Conservation (phyloP, 2,329 filamentous ascomycete species). For the Pyrenophora tritici-repentis region DNA sequence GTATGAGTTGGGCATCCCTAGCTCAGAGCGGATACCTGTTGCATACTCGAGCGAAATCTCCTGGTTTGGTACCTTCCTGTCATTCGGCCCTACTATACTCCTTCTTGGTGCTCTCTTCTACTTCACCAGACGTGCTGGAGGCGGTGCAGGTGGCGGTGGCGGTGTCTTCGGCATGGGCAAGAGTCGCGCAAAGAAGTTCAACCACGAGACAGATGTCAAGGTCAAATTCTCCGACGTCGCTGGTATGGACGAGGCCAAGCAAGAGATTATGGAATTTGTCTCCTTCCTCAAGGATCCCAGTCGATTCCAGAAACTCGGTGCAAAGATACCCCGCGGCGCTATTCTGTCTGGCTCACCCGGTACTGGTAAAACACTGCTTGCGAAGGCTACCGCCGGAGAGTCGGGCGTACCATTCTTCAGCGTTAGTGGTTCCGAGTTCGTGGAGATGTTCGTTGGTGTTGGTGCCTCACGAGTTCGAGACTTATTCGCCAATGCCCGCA, state of each 20-base stretch:
- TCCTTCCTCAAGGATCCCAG: slow-evolving; percentile 94
- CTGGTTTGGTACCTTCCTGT: slow-evolving; percentile 72
- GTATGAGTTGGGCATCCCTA: slow-evolving; percentile 81
- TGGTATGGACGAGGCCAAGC: slow-evolving; percentile 97
- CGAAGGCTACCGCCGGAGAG: slow-evolving; percentile 96
- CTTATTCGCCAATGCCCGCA: slow-evolving; percentile 89
- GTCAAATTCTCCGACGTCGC: slow-evolving; percentile 97
- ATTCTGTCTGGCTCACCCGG: slow-evolving; percentile 97
- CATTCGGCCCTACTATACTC: slow-evolving; percentile 85
- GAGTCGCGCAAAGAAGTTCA: slow-evolving; percentile 95
- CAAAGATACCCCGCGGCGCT: slow-evolving; percentile 95
- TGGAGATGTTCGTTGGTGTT: slow-evolving; percentile 99
- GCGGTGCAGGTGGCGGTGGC: slow-evolving; percentile 62
- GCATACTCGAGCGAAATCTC: slow-evolving; percentile 80
- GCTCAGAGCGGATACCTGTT: slow-evolving; percentile 88
- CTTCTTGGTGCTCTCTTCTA: slow-evolving; percentile 83
- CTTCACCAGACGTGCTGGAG: slow-evolving; percentile 74
- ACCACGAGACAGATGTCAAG: slow-evolving; percentile 94
- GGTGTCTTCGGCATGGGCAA: slow-evolving; percentile 94
- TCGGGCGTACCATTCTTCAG: slow-evolving; percentile 97
- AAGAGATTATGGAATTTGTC: slow-evolving; percentile 99
- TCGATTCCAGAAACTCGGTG: slow-evolving; percentile 89
- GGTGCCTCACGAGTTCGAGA: slow-evolving; percentile 94
- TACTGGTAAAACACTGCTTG: slow-evolving; percentile 96
- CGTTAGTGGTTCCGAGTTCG: slow-evolving; percentile 97